A percentile compares a stretch with the other conserved stretches of the same genome.
phyloP scores from a whole-genome alignment of 2,329 filamentous ascomycete genomes.

The Colletotrichum lentis region DNA sequence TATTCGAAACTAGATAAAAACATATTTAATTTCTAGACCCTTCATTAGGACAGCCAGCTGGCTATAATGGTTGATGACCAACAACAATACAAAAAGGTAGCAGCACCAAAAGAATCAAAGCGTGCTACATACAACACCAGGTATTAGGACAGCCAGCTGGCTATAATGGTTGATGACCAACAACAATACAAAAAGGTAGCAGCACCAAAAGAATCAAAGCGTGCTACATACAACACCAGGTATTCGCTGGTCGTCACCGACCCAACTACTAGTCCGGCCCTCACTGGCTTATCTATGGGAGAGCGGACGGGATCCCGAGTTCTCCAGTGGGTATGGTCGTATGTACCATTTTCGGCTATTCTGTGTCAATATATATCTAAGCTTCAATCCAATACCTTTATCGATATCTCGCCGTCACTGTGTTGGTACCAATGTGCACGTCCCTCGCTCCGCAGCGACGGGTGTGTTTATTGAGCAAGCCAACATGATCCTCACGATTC shows the following conservation, averaged over 20 bases:
- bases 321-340: slow-evolving; percentile 18
- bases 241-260: slow-evolving; percentile 19
- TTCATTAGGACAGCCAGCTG: no score
- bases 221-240: slow-evolving; percentile 7
- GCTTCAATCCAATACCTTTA: no score
- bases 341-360: no score
- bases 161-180: no score
- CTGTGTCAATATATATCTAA: no score
- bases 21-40: no score
- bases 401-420: no score
- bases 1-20: neutral
- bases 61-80: no score
- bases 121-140: slow-evolving; percentile 8
- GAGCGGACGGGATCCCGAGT: slow-evolving; percentile 20
- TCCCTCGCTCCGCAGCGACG: neutral
- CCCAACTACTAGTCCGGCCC: slow-evolving; percentile 18
- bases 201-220: neutral
- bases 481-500: neutral
- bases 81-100: no score
- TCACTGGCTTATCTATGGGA: slow-evolving; percentile 14
- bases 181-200: no score
- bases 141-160: neutral
- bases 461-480: neutral
- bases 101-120: neutral
- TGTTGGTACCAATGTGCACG: neutral